Evolutionary conservation across 768 basidiomycete genomes (phyloP), one percentile per base, ranked within the genome.

Genomic region (Neoboletus magnificus): DNA sequence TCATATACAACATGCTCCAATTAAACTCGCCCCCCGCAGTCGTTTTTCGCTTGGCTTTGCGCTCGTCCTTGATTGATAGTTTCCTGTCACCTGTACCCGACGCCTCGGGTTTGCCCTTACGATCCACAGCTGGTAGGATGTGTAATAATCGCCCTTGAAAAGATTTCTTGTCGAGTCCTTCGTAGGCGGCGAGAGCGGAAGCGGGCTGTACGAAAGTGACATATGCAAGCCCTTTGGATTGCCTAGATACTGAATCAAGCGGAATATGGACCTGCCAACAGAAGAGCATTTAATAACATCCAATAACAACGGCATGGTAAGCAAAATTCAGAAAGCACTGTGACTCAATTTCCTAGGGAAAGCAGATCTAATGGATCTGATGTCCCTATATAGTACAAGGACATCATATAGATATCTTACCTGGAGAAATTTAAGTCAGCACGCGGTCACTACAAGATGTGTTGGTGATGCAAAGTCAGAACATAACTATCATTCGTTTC

Each of bases 1-100:
- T 98, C 92, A 98, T 94, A 67, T 94, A 98, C 54, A 98, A 69
- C 80, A 93, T 89, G 50, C 87, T 85, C 93, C 93, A 96, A 70
- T 92, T 93, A 66, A 94, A 93, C 54, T 88, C 89, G 58, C 86
- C 85, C 32, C 87, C 86, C 16, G 89, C 86, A 33, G 67, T 74
- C 12, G 81, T 76, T 69, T 87, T 93, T 54, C 83, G 77, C 65
- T 87, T 85, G 33, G 79, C 78, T 22, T 78, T 72, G 30, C 70
- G 68, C 48, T 81, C 82, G 52, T 84, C 84, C 55, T 85, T 90
- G 56, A 91, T 73, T 5, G 83, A 70, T 27, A 73, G 76, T 58
- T 76, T 79, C 54, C 79, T 82, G 45, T 70, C 73, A 1, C 47
- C 61, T 3, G 71, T 74, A 18, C 78, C 75, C 37, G 72, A 76